These are phyloP conservation scores for Globisporangium ultimum DNA, from an alignment of 352 stramenopile genomes.

Conservation along the genomic window DNA sequence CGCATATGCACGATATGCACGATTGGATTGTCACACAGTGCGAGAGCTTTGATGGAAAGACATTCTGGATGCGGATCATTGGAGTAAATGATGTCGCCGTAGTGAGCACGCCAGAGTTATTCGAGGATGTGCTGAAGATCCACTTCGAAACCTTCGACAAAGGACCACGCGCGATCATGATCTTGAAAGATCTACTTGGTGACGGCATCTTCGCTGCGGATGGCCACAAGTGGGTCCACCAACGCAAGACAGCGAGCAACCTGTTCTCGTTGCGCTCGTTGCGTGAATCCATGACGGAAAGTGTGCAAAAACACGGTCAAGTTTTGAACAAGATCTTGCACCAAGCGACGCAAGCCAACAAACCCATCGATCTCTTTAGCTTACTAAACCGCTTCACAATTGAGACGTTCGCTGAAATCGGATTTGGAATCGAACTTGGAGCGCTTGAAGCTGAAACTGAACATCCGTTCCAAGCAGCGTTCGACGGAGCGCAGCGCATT, in stretches of 20 bases:
- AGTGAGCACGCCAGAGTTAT: not conserved
- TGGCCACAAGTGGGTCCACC: slow-evolving; percentile 50
- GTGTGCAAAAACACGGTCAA: slow-evolving; percentile 22
- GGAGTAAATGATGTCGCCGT: not conserved
- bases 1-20: not conserved
- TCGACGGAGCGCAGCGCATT: slow-evolving; percentile 32
- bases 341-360: not conserved
- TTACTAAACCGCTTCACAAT: slow-evolving; percentile 51
- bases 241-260: slow-evolving; percentile 78
- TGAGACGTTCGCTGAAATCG: slow-evolving; percentile 59
- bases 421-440: slow-evolving; percentile 48
- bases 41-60: not conserved
- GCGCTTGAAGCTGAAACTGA: slow-evolving; percentile 25
- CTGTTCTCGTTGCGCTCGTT: slow-evolving; percentile 62
- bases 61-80: not conserved
- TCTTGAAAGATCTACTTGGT: slow-evolving; percentile 46
- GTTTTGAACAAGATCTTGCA: slow-evolving; percentile 25
- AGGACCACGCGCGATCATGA: slow-evolving; percentile 25
- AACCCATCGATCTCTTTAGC: slow-evolving; percentile 31
- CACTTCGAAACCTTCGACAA: slow-evolving; percentile 75
- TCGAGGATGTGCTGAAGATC: slow-evolving; percentile 48
- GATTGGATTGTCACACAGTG: not conserved
- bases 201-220: slow-evolving; percentile 67
- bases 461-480: slow-evolving; percentile 41
- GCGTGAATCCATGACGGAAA: slow-evolving; percentile 28